These are phyloP conservation scores for Grosmannia serpens DNA, from an alignment of 2,329 filamentous ascomycete species.

Conservation along the genomic window DNA sequence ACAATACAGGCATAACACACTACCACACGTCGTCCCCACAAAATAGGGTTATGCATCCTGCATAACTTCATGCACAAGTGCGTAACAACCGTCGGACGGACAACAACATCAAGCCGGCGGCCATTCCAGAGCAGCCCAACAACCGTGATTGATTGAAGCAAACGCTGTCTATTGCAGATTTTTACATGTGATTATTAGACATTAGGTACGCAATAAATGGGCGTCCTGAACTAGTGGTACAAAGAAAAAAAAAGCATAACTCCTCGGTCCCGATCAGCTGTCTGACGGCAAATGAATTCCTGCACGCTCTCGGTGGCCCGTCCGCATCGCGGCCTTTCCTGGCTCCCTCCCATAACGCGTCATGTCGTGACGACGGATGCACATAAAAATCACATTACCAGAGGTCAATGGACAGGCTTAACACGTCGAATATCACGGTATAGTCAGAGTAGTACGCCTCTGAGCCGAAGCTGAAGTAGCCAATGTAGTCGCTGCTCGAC, in stretches of 20 bases:
- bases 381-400: neutral
- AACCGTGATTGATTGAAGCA: neutral
- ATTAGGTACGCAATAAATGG: neutral
- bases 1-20: too few species aligned
- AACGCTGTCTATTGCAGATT: neutral
- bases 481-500: slow-evolving; percentile 31
- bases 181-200: neutral
- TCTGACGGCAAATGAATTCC: neutral
- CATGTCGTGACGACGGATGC: neutral
- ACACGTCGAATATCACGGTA: slow-evolving; percentile 37
- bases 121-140: too few species aligned
- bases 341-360: neutral
- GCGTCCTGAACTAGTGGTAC: neutral
- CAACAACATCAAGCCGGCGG: too few species aligned
- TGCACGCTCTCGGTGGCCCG: neutral
- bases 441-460: slow-evolving; percentile 33
- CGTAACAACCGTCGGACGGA: too few species aligned
- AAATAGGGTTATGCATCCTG: too few species aligned
- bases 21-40: too few species aligned
- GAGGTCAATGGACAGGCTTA: slow-evolving; percentile 23
- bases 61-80: too few species aligned
- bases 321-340: neutral
- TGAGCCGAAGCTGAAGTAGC: slow-evolving; percentile 40
- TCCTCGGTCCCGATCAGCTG: neutral
- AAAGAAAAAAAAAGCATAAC: neutral